phyloP scores from a whole-genome alignment of 352 stramenopile genomes.

The Halophytophthora polymorphica region DNA sequence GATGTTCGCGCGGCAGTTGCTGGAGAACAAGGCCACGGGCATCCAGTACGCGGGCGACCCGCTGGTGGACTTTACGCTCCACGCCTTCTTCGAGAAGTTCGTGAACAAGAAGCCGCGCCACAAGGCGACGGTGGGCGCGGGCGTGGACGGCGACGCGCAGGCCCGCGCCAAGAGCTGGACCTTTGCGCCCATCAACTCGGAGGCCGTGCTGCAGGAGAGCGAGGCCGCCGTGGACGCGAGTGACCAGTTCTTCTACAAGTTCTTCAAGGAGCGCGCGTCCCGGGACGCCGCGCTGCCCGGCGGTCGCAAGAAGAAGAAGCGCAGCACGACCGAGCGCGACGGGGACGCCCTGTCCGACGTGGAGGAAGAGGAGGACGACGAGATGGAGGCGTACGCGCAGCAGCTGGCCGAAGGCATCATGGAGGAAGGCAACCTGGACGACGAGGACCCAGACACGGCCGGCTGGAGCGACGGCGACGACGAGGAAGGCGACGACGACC shows the following conservation, averaged over 20 bases:
- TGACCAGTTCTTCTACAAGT: slow-evolving; percentile 94
- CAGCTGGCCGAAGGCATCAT: slow-evolving; percentile 89
- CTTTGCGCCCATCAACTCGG: slow-evolving; percentile 66
- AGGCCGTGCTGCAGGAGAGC: slow-evolving; percentile 61
- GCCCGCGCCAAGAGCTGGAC: slow-evolving; percentile 59
- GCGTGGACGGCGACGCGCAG: slow-evolving; percentile 5
- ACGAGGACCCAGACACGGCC: slow-evolving; percentile 74
- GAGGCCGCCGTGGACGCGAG: slow-evolving; percentile 68
- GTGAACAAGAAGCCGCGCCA: slow-evolving; percentile 96
- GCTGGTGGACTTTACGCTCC: slow-evolving; percentile 96
- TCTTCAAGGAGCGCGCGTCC: slow-evolving; percentile 84
- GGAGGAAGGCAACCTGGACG: slow-evolving; percentile 70
- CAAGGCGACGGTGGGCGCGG: slow-evolving; percentile 23
- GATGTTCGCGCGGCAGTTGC: slow-evolving; percentile 86
- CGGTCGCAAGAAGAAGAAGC: slow-evolving; percentile 35
- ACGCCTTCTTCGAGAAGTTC: slow-evolving; percentile 98
- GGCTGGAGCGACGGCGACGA: slow-evolving; percentile 62
- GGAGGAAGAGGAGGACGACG: slow-evolving; percentile 57
- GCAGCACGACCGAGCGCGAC: slow-evolving; percentile 27
- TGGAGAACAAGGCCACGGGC: slow-evolving; percentile 39
- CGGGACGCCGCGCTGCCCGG: slow-evolving; percentile 30
- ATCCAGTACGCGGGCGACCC: slow-evolving; percentile 96
- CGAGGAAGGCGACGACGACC: slow-evolving; percentile 40
- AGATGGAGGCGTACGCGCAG: slow-evolving; percentile 88
- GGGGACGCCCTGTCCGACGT: slow-evolving; percentile 58